Conservation (phyloP, 2,329 filamentous ascomycete genomes). For the Alternaria triticimaculans region DNA sequence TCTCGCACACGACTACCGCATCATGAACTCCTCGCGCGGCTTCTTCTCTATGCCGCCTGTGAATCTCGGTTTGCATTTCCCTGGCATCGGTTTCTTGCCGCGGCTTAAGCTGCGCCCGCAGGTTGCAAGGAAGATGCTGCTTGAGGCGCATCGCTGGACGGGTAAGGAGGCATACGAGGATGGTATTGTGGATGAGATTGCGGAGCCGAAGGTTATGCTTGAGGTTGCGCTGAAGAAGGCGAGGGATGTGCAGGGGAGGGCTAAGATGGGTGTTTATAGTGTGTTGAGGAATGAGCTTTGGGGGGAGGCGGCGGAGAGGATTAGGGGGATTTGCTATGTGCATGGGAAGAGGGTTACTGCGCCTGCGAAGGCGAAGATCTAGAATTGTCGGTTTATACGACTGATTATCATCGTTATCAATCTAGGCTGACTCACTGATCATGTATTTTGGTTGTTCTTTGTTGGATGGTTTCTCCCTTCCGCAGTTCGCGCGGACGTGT, state of each 20-base stretch:
- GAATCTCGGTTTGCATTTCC: conserved; percentile 62
- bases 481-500: neutral
- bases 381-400: neutral
- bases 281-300: conserved; percentile 60
- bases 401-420: accelerated
- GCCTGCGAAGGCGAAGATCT: conserved; percentile 59
- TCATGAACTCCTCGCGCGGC: conserved; percentile 46
- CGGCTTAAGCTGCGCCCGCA: conserved; percentile 59
- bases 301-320: conserved; percentile 60
- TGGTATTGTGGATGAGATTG: conserved; percentile 62
- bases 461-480: neutral
- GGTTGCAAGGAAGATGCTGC: conserved; percentile 62
- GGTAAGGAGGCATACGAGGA: conserved; percentile 59
- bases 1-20: conserved; percentile 57
- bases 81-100: conserved; percentile 61
- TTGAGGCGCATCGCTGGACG: conserved; percentile 64
- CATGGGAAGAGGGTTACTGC: conserved; percentile 54
- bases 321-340: conserved; percentile 62
- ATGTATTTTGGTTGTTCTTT: neutral
- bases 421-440: neutral
- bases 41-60: conserved; percentile 57
- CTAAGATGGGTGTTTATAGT: conserved; percentile 60
- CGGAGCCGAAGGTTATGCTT: conserved; percentile 56
- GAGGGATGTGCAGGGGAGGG: conserved; percentile 51
- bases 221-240: conserved; percentile 56